Evolutionary conservation across 495 filamentous ascomycete species (phyloP), one percentile per base, ranked within the genome.

Genomic region (Talaromyces trachyspermus): DNA sequence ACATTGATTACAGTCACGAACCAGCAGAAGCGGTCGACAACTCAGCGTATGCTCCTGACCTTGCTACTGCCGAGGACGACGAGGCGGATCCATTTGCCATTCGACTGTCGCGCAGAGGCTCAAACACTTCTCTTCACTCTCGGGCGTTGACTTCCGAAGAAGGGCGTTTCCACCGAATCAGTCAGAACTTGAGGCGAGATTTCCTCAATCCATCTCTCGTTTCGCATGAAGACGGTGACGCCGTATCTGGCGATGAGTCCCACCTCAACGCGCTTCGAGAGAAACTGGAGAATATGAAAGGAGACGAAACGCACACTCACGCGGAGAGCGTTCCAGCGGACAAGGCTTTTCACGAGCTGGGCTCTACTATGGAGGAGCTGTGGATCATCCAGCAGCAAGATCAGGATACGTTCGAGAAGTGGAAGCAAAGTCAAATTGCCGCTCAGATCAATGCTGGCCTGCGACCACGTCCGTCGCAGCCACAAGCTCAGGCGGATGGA

Each of bases 81-180:
- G 70, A 72, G 37, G 67, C 68, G 41, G 71, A 58, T 45, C 63
- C 74, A n/a, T 68, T 75, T 56, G 46, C 58, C 55, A 49, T 64
- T 51, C 68, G 61, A 22, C 73, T 87, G 17, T 83, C 81, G 1
- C 81, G 88, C 25, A 77, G 83, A 48, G 83, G 77, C 62, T 90
- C 86, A 1, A 81, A 89, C 46, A 83, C 92, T 36, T 89, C 84
- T 8, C 74, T 94, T 17, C 81, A 84, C 40, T 85, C 86, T 17
- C 84, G 81, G 41, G 85, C 83, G 18, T 79, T 91, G 40, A 81
- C 84, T 9, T 76, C 88, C 36, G 92, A 98, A 66, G 92, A 98
- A 75, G 92, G 86, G 37, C 85, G 83, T 29, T 79, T 91, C 50
- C 85, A 95, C 55, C 85, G 89, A 18, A 78, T 89, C 9, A 87